These are phyloP conservation scores for Saussurea involucrata DNA, from an alignment of 129 eudicot genomes.

Conservation along the genomic window DNA sequence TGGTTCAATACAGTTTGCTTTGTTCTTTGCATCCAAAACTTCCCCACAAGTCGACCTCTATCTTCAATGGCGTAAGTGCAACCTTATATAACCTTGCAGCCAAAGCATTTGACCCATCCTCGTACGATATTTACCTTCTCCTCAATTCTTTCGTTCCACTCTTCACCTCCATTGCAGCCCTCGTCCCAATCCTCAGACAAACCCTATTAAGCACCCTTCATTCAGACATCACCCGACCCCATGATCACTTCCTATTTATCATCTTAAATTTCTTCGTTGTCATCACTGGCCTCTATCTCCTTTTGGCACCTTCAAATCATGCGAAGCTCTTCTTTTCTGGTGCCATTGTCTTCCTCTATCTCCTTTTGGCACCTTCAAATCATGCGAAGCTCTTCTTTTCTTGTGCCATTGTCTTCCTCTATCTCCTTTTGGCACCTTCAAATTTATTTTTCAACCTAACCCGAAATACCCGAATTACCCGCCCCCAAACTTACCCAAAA, in stretches of 20 bases:
- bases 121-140: conserved; percentile 58
- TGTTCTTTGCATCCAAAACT: conserved; percentile 67
- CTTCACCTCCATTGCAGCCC: conserved; percentile 50
- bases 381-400: conserved; percentile 46
- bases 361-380: conserved; percentile 50
- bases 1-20: conserved; percentile 98
- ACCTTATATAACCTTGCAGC: conserved; percentile 84
- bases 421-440: conserved; percentile 62
- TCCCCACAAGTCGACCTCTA: conserved; percentile 59
- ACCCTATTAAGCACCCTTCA: too few species aligned
- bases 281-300: conserved; percentile 81
- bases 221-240: conserved; percentile 25
- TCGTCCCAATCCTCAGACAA: conserved; percentile 67
- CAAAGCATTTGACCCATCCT: conserved; percentile 56
- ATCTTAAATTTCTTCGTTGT: conserved; percentile 53
- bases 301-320: conserved; percentile 43
- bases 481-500: too few species aligned
- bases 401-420: conserved; percentile 72
- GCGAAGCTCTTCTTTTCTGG: conserved; percentile 55
- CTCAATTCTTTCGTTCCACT: conserved; percentile 74
- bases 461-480: too few species aligned
- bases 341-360: conserved; percentile 74
- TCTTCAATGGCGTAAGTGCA: conserved; percentile 95
- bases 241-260: conserved; percentile 59
- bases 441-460: too few species aligned